A percentile compares a stretch with the other conserved stretches of the same genome.
These are phyloP conservation scores for Rhynchospora pubera DNA, from an alignment of 176 grass and related monocot genomes.

Conservation along the genomic window DNA sequence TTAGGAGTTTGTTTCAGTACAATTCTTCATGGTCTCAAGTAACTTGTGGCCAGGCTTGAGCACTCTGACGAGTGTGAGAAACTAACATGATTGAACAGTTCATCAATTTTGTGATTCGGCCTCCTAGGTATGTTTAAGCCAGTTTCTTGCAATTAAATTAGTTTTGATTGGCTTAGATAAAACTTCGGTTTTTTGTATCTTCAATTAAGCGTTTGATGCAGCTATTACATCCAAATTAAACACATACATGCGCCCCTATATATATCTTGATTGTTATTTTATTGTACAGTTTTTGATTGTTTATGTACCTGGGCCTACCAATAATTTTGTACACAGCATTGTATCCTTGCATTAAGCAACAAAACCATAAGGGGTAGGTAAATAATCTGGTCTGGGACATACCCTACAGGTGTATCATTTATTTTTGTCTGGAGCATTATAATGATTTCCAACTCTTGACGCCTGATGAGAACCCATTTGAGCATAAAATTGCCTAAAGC, in stretches of 20 bases:
- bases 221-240: background rate
- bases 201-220: background rate
- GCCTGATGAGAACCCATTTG: background rate
- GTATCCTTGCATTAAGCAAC: background rate
- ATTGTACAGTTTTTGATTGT: background rate
- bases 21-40: conserved; percentile 18
- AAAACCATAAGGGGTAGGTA: background rate
- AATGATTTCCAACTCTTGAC: background rate
- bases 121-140: conserved; percentile 58
- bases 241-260: background rate
- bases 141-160: background rate
- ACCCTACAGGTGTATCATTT: background rate
- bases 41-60: background rate
- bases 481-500: conserved; percentile 6
- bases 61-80: conserved; percentile 8
- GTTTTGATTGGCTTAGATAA: background rate
- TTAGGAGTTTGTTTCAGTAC: background rate
- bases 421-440: background rate
- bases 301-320: background rate
- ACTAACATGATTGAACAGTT: conserved; percentile 93
- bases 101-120: conserved; percentile 96
- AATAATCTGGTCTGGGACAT: background rate
- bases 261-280: background rate
- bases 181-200: background rate
- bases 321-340: background rate